A percentile compares a stretch with the other conserved stretches of the same genome.
phyloP scores from a whole-genome alignment of 169 alveolate genomes.

The Plasmodium inui region DNA sequence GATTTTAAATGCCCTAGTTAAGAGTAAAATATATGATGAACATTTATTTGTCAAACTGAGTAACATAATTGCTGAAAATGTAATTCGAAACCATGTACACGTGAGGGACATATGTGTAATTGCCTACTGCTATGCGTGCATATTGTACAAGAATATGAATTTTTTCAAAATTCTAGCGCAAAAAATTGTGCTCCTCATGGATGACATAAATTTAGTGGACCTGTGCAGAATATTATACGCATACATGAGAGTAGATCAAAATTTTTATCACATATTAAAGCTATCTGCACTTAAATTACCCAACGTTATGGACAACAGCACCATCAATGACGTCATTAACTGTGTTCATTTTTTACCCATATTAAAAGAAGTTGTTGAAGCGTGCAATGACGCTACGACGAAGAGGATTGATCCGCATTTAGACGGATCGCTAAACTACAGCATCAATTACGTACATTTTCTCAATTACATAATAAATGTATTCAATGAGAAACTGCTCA shows the following conservation, averaged over 20 bases:
- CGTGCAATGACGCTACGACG: background rate
- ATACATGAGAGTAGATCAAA: constrained; percentile 42
- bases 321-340: constrained; percentile 46
- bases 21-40: constrained; percentile 62
- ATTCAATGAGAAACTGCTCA: constrained; percentile 42
- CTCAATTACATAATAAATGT: constrained; percentile 50
- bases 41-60: constrained; percentile 47
- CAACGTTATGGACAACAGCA: constrained; percentile 30
- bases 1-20: constrained; percentile 70
- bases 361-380: constrained; percentile 41
- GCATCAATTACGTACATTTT: constrained; percentile 25
- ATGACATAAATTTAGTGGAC: constrained; percentile 51
- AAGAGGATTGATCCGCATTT: background rate
- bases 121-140: constrained; percentile 51
- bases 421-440: constrained; percentile 16
- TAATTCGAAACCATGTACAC: constrained; percentile 44
- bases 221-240: constrained; percentile 68
- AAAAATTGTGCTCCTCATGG: constrained; percentile 36
- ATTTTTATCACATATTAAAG: constrained; percentile 67
- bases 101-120: constrained; percentile 70
- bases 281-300: constrained; percentile 12
- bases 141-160: constrained; percentile 47
- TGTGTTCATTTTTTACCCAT: constrained; percentile 72
- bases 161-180: constrained; percentile 62
- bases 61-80: constrained; percentile 46